Percentiles rank a stretch among this genome's conserved stretches.
These are phyloP conservation scores for Stagonosporopsis cucurbitacearum DNA, from an alignment of 2,329 filamentous ascomycete genomes.

Conservation along the genomic window DNA sequence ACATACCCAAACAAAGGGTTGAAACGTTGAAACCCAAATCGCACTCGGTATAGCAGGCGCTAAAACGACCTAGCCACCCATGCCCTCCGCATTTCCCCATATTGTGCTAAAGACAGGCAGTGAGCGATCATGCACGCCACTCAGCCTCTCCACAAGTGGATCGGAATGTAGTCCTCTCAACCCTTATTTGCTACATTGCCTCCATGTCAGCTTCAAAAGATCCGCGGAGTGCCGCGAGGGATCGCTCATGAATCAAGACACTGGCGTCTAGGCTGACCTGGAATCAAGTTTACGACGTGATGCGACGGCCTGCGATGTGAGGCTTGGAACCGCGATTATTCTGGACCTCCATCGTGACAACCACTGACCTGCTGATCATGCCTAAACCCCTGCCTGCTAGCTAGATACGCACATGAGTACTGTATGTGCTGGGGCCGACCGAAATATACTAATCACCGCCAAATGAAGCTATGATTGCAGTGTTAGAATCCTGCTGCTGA, in stretches of 20 bases:
- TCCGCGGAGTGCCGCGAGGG: background rate
- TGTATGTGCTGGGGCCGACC: background rate
- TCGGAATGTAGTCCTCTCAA: background rate
- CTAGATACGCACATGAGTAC: background rate
- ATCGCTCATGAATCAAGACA: background rate
- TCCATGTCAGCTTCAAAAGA: background rate
- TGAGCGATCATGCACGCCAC: background rate
- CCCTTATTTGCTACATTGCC: background rate
- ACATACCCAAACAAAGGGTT: background rate
- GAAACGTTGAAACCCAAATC: background rate
- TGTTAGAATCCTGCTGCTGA: background rate
- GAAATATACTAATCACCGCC: background rate
- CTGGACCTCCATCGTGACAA: background rate
- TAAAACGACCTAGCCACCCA: background rate
- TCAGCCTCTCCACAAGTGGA: slow-evolving; percentile 5
- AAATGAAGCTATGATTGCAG: background rate
- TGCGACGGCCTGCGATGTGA: background rate
- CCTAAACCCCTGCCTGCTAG: background rate
- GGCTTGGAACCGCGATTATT: background rate
- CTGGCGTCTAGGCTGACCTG: background rate
- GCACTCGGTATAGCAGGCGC: background rate
- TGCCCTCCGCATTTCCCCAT: slow-evolving; percentile 12
- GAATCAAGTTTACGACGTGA: background rate
- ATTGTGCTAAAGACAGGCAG: background rate
- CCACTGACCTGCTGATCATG: background rate